Conservation (phyloP, 305 asterid species). For the Solanum aculeatissimum region DNA sequence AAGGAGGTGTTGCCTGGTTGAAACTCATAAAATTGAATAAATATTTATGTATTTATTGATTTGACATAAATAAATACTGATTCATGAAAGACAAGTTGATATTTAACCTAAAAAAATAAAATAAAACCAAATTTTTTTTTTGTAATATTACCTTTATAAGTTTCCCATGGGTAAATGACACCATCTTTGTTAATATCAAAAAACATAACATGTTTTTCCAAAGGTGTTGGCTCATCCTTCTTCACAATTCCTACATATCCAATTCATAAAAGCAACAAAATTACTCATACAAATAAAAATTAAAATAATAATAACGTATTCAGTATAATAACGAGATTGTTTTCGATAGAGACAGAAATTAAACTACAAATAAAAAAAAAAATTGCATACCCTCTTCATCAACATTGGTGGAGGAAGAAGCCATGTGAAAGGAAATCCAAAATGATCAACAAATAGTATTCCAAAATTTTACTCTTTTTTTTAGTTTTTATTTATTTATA, state of each 20-base stretch:
- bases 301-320: too few species aligned
- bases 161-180: slow-evolving; percentile 18
- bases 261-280: not conserved
- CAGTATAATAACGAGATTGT: too few species aligned
- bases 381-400: not conserved
- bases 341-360: not conserved
- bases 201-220: slow-evolving; percentile 16
- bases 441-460: not conserved
- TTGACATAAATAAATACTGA: not conserved
- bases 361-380: not conserved
- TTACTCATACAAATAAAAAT: not conserved
- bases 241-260: not conserved
- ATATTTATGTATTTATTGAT: not conserved
- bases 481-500: too few species aligned
- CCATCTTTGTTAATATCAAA: slow-evolving; percentile 14
- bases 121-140: not conserved
- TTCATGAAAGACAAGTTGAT: too few species aligned
- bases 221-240: slow-evolving; percentile 4
- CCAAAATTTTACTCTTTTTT: too few species aligned
- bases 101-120: not conserved
- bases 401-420: not conserved
- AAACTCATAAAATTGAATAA: too few species aligned
- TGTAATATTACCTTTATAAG: slow-evolving; percentile 7
- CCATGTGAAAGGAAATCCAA: not conserved
- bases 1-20: too few species aligned